phyloP scores from a whole-genome alignment of 2,329 filamentous ascomycete species.

The Colletotrichum sp. region DNA sequence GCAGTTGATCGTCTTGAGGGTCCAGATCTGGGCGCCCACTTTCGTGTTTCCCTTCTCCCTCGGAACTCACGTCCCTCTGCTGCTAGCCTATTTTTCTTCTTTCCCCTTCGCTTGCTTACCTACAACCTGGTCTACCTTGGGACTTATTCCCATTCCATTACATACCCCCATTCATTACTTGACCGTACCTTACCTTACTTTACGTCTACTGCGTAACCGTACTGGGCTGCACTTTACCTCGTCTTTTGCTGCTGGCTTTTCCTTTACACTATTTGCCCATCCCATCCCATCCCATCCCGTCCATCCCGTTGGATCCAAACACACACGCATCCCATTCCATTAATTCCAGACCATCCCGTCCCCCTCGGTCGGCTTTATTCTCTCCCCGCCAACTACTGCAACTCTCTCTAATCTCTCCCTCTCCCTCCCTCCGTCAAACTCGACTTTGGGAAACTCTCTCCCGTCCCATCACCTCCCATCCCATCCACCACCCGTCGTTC shows the following conservation, averaged over 20 bases:
- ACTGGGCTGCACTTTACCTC: not conserved
- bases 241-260: not conserved
- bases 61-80: slow-evolving; percentile 4
- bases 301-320: not conserved
- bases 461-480: not conserved
- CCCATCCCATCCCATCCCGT: not conserved
- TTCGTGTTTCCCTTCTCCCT: slow-evolving; percentile 5
- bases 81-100: slow-evolving; percentile 8
- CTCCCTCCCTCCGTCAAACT: not conserved
- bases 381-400: not conserved
- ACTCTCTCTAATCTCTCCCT: not conserved
- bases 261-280: not conserved
- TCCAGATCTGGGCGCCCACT: not conserved
- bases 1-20: not conserved
- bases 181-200: not conserved
- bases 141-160: not conserved
- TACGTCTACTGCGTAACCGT: not conserved
- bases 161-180: not conserved
- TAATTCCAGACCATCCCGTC: slow-evolving; percentile 1
- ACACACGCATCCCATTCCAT: not conserved
- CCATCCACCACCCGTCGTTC: not conserved
- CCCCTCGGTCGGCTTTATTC: not conserved
- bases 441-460: not conserved
- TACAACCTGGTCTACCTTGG: not conserved
- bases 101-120: slow-evolving; percentile 8